Percentiles rank a stretch among this genome's conserved stretches.
Evolutionary conservation across 495 filamentous ascomycete genomes (phyloP).

Genomic region (Geopyxis carbonaria): DNA sequence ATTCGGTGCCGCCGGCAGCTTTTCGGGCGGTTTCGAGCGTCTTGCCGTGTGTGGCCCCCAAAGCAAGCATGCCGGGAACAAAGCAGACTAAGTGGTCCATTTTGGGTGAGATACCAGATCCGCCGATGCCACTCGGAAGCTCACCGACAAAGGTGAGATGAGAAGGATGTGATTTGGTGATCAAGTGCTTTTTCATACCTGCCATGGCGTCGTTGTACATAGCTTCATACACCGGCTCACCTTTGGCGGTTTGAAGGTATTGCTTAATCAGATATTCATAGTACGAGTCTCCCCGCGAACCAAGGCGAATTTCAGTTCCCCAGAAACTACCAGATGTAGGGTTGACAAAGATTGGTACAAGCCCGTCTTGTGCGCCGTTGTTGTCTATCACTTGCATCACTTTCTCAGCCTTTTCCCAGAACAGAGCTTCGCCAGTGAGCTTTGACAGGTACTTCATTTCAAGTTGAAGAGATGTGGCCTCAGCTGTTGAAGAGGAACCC

Average conservation of each 20-base stretch:
- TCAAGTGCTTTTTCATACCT: conserved; percentile 78
- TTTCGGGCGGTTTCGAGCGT: conserved; percentile 57
- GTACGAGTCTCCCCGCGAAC: conserved; percentile 87
- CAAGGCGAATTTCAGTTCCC: conserved; percentile 73
- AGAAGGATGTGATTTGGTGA: conserved; percentile 68
- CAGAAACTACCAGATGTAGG: conserved; percentile 61
- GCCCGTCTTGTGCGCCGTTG: conserved; percentile 57
- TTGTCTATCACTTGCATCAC: conserved; percentile 81
- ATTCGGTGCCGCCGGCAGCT: conserved; percentile 34
- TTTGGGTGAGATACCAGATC: conserved; percentile 48
- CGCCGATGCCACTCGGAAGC: conserved; percentile 54
- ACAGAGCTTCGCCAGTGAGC: conserved; percentile 77
- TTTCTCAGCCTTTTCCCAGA: conserved; percentile 78
- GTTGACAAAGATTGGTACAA: conserved; percentile 81
- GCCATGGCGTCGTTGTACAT: conserved; percentile 80
- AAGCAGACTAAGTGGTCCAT: conserved; percentile 99
- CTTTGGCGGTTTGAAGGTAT: conserved; percentile 75
- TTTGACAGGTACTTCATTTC: conserved; percentile 97
- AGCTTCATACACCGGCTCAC: conserved; percentile 71
- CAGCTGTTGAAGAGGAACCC: conserved; percentile 87
- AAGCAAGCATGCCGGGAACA: conserved; percentile 86
- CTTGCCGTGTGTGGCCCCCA: conserved; percentile 66
- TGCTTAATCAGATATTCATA: conserved; percentile 98
- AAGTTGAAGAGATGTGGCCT: conserved; percentile 79
- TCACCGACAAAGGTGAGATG: conserved; percentile 77